A percentile compares a stretch with the other conserved stretches of the same genome.
Conservation (phyloP, 768 basidiomycete species). For the Rubroboletus pulcherrimus region DNA sequence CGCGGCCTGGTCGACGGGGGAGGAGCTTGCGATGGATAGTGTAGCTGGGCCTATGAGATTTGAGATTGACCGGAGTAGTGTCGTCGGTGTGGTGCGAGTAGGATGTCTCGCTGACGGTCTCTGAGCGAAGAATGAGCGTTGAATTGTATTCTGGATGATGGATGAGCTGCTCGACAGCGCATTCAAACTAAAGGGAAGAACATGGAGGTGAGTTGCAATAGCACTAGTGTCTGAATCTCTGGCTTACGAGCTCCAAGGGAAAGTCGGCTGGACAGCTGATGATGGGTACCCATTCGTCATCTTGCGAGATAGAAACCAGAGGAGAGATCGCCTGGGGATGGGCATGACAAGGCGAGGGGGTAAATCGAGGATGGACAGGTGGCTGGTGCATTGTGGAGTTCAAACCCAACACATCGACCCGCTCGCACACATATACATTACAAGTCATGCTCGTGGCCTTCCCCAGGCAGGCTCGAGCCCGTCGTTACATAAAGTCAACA, state of each 20-base stretch:
- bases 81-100: slow-evolving; percentile 40
- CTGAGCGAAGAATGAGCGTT: slow-evolving; percentile 83
- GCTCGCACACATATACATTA: slow-evolving; percentile 18
- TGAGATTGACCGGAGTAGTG: slow-evolving; percentile 19
- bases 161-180: slow-evolving; percentile 66
- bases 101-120: slow-evolving; percentile 41
- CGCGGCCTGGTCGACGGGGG: slow-evolving; percentile 75
- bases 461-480: background rate
- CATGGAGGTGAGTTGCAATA: background rate
- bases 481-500: slow-evolving; percentile 5
- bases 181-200: slow-evolving; percentile 55
- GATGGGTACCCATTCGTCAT: slow-evolving; percentile 32
- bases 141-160: slow-evolving; percentile 94
- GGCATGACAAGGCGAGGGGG: slow-evolving; percentile 19
- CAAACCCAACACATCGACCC: slow-evolving; percentile 1
- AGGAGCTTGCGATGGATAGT: slow-evolving; percentile 67
- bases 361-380: slow-evolving; percentile 21
- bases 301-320: background rate
- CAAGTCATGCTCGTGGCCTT: slow-evolving; percentile 5
- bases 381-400: background rate
- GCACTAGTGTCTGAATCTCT: background rate
- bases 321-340: background rate
- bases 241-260: slow-evolving; percentile 40
- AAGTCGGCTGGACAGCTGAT: slow-evolving; percentile 42
- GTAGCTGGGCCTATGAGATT: slow-evolving; percentile 40